phyloP scores from a whole-genome alignment of 768 basidiomycete genomes.

The Suillus lakei region DNA sequence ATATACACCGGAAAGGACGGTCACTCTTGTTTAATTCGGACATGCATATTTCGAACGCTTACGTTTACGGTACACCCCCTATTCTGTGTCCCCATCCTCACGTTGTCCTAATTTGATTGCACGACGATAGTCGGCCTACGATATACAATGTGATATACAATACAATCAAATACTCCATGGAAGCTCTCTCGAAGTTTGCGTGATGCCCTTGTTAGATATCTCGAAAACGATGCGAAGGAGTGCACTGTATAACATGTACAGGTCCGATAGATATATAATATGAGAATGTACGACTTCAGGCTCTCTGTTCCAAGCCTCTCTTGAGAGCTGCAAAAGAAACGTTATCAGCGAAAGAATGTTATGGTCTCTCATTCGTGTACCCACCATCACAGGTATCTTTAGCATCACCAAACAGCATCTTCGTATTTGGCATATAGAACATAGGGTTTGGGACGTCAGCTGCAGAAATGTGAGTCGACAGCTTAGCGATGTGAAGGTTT shows the following conservation, averaged over 20 bases:
- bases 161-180: constrained; percentile 28
- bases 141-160: constrained; percentile 34
- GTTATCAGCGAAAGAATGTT: background rate
- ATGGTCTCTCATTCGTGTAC: constrained; percentile 13
- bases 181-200: constrained; percentile 7
- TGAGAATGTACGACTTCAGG: constrained; percentile 9
- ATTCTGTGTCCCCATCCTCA: constrained; percentile 17
- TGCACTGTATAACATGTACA: constrained; percentile 25
- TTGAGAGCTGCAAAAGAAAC: constrained; percentile 53
- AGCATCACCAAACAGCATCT: constrained; percentile 93
- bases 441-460: constrained; percentile 93
- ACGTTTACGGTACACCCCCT: constrained; percentile 26
- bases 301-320: constrained; percentile 53
- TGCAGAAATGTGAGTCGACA: constrained; percentile 31
- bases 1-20: constrained; percentile 26
- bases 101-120: constrained; percentile 15
- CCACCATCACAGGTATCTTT: constrained; percentile 88
- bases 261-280: constrained; percentile 9
- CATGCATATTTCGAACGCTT: constrained; percentile 20
- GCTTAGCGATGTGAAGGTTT: background rate
- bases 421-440: constrained; percentile 91
- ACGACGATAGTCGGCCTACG: constrained; percentile 21
- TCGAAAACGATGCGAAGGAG: constrained; percentile 22
- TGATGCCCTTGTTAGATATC: constrained; percentile 4
- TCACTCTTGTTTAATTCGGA: constrained; percentile 32